Base-by-base conservation (phyloP, 495 filamentous ascomycete genomes). In the Penicillium malachiteum region DNA sequence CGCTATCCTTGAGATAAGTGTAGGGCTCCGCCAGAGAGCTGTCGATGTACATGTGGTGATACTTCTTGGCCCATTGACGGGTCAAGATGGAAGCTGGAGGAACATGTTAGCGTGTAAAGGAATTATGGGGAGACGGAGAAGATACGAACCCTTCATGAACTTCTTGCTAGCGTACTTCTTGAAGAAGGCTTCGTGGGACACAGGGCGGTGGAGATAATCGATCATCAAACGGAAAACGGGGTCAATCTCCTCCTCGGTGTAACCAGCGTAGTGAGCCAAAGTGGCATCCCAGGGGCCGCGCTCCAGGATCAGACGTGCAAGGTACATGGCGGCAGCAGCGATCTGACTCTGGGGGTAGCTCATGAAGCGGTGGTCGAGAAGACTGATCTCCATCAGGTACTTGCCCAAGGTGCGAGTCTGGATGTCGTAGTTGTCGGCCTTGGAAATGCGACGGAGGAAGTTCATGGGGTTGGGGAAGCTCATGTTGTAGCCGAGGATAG, bases 401-500 rank as follows among this genome's bases (percentile, higher is more conserved):
- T 98, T 98, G 60, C 90, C 94, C 32, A 98, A 81, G 21, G 94
- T 98, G 58, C 94, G 88, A 35, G 93, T 96, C 71, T 97, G 90
- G 58, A 97, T 96, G 67, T 97, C 92, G 73, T 97, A 97, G 72
- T 92, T 90, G 72, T 97, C 95, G 54, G 94, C 94, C 77, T 98
- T 98, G 40, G 93, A 97, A 72, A 98, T 97, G 54, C 95, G 87
- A 34, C 94, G 88, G 49, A 98, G 83, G 77, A 98, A 98, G 81
- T 98, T 97, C 94, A 98, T 97, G 8, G 94, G 94, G 71, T 98
- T 98, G 32, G 94, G 94, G 65, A 95, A 97, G 78, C 93, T 97
- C 56, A 98, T 87, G 71, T 97, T 94, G 72, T 97, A 98, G 72
- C 96, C 87, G 55, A 98, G 85, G 7, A 91, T 87, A 39, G 86